Base-by-base conservation (phyloP, 2,329 filamentous ascomycete genomes). In the Fusarium falciforme region DNA sequence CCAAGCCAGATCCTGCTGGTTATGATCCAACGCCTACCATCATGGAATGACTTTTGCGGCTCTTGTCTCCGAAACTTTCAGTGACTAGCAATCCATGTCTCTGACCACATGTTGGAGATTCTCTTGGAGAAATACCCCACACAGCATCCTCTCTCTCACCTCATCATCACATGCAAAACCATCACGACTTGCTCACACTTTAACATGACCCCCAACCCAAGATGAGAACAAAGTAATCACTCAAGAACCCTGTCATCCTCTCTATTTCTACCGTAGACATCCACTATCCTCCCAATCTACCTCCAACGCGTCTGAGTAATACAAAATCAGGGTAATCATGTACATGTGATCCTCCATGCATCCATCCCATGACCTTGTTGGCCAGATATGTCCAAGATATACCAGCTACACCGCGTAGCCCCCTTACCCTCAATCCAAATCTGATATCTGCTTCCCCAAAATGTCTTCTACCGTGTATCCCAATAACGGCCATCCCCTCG, bases 81-180 rank as follows among this genome's bases (percentile, higher is more conserved):
- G 14, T 27, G 31, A 36, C 52, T 25, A 25, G 22, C n/a, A 22
- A 47, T 49, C 22, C 54, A 57, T 57, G 54, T 36, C 54, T 54
- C 36, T 65, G 27, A 64, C 33, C 44, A 35, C n/a, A 33, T 16
- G 47, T 52, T 67, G 61, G 59, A 64, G 59, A 47, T 70, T 47
- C 33, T 38, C 11, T 22, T 74, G 64, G 62, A 66, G 63, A 71
- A 68, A 40, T 27, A 65, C 72, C 75, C 75, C 75, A 73, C 75
- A 73, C 49, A 7, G 25, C 14, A 25, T 22, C 22, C 22, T 22
- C 12, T 20, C 40, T 44, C 49, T 54, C 49, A 33, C 55, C 40
- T 72, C 59, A 60, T 27, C 63, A 70, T 78, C 76, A 78, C 76
- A 78, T 78, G 76, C 64, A 68, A 77, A 73, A 33, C 49, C 12